Conservation (phyloP, 257 asterid genomes). For the Coffea eugenioides region DNA sequence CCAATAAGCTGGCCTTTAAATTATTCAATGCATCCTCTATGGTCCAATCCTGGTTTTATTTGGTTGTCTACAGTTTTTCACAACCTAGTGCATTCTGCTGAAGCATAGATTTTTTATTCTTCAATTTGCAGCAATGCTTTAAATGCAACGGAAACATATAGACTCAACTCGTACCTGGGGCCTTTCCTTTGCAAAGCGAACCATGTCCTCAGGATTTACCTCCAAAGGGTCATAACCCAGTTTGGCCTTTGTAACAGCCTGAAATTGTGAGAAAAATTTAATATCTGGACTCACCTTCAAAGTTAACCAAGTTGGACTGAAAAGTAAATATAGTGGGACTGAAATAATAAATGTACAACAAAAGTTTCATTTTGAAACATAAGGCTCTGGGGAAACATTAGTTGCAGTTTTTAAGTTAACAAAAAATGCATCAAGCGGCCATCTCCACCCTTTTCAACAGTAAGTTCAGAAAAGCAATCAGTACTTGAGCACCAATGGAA, state of each 20-base stretch:
- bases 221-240: conserved; percentile 96
- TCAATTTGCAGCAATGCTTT: not conserved
- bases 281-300: not conserved
- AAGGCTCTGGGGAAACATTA: not conserved
- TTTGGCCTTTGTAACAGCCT: conserved; percentile 99
- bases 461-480: not conserved
- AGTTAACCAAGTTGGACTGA: not conserved
- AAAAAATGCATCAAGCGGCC: not conserved
- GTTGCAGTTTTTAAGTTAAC: no score
- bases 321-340: not conserved
- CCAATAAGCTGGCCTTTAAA: not conserved
- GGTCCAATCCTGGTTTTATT: not conserved
- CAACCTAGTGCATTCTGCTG: not conserved
- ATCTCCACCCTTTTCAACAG: not conserved
- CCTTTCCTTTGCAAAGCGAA: conserved; percentile 89
- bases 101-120: not conserved
- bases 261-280: conserved; percentile 20
- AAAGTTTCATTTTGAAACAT: not conserved
- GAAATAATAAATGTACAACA: not conserved
- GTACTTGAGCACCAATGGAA: not conserved
- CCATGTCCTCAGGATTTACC: conserved; percentile 99
- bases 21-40: not conserved
- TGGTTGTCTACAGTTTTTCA: not conserved
- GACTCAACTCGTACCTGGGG: conserved; percentile 71
- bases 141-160: not conserved